Conservation (phyloP, 2,329 filamentous ascomycete genomes). For the Teratosphaeria pseudoeucalypti region DNA sequence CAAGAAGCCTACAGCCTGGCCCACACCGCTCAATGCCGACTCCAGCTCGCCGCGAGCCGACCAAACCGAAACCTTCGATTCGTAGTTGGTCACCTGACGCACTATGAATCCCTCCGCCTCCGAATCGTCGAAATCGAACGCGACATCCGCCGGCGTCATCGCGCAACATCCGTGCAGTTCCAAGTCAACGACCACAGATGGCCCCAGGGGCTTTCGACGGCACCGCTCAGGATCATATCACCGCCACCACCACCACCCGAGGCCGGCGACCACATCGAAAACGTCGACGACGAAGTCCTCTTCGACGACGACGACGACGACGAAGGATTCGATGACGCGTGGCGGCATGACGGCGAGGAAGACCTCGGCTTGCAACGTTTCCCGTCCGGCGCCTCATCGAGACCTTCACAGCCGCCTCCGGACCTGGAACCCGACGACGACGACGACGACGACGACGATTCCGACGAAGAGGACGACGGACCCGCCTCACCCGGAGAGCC, state of each 20-base stretch:
- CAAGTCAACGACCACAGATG: conserved; percentile 10
- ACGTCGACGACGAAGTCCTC: conserved; percentile 11
- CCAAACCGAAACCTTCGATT: conserved; percentile 26
- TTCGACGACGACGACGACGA: conserved; percentile 5
- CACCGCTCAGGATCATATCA: conserved; percentile 15
- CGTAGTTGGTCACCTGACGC: conserved; percentile 26
- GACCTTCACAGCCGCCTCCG: conserved; percentile 10
- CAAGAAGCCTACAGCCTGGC: conserved; percentile 25
- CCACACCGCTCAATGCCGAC: conserved; percentile 26
- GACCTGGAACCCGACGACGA: conserved; percentile 14
- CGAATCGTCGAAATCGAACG: conserved; percentile 28
- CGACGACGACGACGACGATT: conserved; percentile 12
- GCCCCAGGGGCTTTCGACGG: conserved; percentile 13
- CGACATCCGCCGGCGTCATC: conserved; percentile 16
- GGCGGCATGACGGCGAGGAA: conserved; percentile 14
- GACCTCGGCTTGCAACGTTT: conserved; percentile 21
- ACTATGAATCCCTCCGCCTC: conserved; percentile 24
- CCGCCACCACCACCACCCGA: conserved; percentile 15
- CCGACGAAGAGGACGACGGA: conserved; percentile 19
- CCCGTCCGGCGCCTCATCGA: conserved; percentile 17
- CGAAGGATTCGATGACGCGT: conserved; percentile 2
- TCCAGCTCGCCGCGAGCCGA: conserved; percentile 22
- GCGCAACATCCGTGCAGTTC: conserved; percentile 13
- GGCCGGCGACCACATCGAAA: conserved; percentile 4
- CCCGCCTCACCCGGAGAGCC: conserved; percentile 19